A percentile compares a stretch with the other conserved stretches of the same genome.
Conservation (phyloP, 192 early-diverging fungal species). For the Umbelopsis sp. region DNA sequence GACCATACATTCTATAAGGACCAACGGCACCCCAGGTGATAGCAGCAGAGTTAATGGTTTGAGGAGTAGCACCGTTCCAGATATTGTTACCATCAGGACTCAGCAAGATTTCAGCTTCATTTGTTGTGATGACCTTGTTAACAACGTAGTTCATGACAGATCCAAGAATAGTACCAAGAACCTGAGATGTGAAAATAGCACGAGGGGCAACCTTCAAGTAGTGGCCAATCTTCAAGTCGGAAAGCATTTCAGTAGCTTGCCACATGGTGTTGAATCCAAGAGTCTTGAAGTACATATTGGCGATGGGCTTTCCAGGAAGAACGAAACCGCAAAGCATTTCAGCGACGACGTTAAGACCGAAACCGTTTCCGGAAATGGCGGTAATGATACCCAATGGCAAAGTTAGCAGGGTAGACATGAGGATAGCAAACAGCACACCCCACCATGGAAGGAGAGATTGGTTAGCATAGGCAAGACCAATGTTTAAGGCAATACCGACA, state of each 20-base stretch:
- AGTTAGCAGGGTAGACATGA: conserved; percentile 39
- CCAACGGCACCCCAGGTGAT: conserved; percentile 67
- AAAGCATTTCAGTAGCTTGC: conserved; percentile 50
- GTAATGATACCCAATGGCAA: conserved; percentile 60
- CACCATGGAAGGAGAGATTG: conserved; percentile 36
- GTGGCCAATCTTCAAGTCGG: conserved; percentile 62
- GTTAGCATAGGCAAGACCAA: conserved; percentile 38
- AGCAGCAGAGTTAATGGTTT: conserved; percentile 59
- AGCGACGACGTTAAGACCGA: conserved; percentile 58
- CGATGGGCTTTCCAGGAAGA: conserved; percentile 56
- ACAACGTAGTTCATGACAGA: conserved; percentile 62
- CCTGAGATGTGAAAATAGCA: conserved; percentile 67
- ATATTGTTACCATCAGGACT: conserved; percentile 41
- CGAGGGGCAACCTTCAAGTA: conserved; percentile 82
- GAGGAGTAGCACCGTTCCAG: conserved; percentile 42
- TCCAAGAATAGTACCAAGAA: conserved; percentile 64
- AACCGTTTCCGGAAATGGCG: conserved; percentile 51
- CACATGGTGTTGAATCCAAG: conserved; percentile 41
- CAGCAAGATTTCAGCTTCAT: conserved; percentile 30
- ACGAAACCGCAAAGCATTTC: conserved; percentile 68
- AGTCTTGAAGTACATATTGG: conserved; percentile 61
- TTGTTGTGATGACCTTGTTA: conserved; percentile 23
- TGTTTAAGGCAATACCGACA: conserved; percentile 46
- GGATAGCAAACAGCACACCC: conserved; percentile 37
- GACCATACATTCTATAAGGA: conserved; percentile 54